Conservation (phyloP, 2,329 filamentous ascomycete genomes). For the Neoascochyta sp. region DNA sequence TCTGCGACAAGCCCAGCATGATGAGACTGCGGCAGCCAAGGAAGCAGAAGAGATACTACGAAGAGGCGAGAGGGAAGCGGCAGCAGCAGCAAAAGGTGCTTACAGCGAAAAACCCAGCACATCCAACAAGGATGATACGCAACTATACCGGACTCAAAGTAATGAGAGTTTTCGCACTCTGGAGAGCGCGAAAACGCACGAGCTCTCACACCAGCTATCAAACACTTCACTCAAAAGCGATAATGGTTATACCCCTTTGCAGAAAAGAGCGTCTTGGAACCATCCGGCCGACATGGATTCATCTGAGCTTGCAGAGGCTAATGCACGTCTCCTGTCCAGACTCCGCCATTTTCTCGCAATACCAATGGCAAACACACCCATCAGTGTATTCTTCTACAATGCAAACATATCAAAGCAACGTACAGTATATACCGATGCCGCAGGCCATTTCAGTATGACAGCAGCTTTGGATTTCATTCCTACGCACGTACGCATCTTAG, state of each 20-base stretch:
- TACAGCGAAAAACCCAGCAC: slow-evolving; percentile 65
- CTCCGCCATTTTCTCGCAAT: slow-evolving; percentile 87
- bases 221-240: slow-evolving; percentile 25
- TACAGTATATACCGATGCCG: slow-evolving; percentile 79
- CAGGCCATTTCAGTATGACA: slow-evolving; percentile 80
- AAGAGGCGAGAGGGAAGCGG: slow-evolving; percentile 67
- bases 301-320: slow-evolving; percentile 73
- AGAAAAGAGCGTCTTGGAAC: slow-evolving; percentile 50
- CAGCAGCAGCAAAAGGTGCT: slow-evolving; percentile 64
- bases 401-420: slow-evolving; percentile 75
- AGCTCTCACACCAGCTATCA: slow-evolving; percentile 25
- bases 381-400: slow-evolving; percentile 96
- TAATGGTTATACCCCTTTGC: slow-evolving; percentile 35
- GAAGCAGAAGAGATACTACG: slow-evolving; percentile 75
- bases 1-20: slow-evolving; percentile 51
- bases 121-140: slow-evolving; percentile 44
- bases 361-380: slow-evolving; percentile 69
- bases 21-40: slow-evolving; percentile 65
- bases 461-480: slow-evolving; percentile 85
- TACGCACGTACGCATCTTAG: slow-evolving; percentile 81
- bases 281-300: slow-evolving; percentile 63
- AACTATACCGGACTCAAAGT: slow-evolving; percentile 38
- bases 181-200: slow-evolving; percentile 13
- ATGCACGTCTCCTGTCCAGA: slow-evolving; percentile 81
- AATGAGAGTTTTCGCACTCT: slow-evolving; percentile 23